Evolutionary conservation across 352 stramenopile species (phyloP).

Genomic region (Pythium scleroteichum): DNA sequence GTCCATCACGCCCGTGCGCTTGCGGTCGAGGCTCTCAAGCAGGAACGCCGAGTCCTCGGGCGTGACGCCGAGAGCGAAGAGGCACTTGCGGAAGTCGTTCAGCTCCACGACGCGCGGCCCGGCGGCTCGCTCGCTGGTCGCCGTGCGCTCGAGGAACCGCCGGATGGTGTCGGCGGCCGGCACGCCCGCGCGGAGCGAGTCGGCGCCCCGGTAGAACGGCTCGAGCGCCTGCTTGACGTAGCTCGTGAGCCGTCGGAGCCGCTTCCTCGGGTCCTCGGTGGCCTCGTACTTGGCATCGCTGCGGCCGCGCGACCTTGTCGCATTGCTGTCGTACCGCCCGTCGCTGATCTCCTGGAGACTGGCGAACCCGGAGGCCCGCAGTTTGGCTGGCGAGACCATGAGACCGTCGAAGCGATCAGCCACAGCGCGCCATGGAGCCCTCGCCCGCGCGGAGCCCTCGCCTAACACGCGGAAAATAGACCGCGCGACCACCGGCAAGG

Average conservation of each 20-base stretch:
- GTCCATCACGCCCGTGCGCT: conserved; percentile 23
- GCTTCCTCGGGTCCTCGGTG: conserved; percentile 14
- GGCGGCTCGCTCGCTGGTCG: background rate
- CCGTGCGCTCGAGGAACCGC: conserved; percentile 23
- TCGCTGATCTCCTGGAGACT: background rate
- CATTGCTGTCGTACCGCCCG: background rate
- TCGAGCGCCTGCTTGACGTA: conserved; percentile 32
- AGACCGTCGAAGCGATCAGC: background rate
- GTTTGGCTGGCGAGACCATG: background rate
- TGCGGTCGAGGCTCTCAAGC: conserved; percentile 31
- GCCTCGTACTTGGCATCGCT: background rate
- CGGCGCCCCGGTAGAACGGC: conserved; percentile 23
- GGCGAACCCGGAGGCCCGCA: background rate
- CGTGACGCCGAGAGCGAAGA: conserved; percentile 36
- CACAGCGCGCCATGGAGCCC: background rate
- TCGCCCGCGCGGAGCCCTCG: too few species aligned
- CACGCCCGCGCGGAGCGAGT: conserved; percentile 11
- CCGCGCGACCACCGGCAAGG: background rate
- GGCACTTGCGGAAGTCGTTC: conserved; percentile 35
- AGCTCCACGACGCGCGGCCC: conserved; percentile 19
- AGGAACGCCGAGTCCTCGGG: conserved; percentile 34
- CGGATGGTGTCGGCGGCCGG: conserved; percentile 36
- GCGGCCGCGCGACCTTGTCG: background rate
- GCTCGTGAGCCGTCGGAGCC: conserved; percentile 21
- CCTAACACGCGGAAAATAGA: conserved; percentile 2